Percentiles rank a stretch among this genome's conserved stretches.
phyloP scores from a whole-genome alignment of 208 protist genomes.

The Tritrichomonas foetus region DNA sequence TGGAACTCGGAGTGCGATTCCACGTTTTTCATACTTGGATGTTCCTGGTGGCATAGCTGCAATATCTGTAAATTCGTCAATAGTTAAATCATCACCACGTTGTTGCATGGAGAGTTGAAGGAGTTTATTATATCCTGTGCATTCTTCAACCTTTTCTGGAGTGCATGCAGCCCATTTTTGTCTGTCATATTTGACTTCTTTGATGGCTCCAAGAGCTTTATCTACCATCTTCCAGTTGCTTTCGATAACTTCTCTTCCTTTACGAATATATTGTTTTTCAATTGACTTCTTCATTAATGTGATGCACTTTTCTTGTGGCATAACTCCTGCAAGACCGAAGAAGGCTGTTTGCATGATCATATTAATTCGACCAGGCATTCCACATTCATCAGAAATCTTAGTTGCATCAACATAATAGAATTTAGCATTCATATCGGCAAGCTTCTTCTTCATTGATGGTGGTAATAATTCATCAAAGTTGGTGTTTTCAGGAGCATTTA shows the following conservation, averaged over 20 bases:
- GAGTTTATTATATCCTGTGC: background rate
- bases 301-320: background rate
- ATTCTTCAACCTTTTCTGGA: background rate
- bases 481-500: conserved; percentile 56
- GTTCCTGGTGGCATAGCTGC: conserved; percentile 51
- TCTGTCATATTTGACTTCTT: background rate
- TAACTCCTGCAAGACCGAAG: background rate
- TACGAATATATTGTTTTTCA: background rate
- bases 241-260: background rate
- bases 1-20: background rate
- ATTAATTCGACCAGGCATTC: background rate
- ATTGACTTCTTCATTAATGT: background rate
- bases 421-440: conserved; percentile 39
- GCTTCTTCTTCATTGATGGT: conserved; percentile 48
- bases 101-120: background rate
- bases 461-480: conserved; percentile 58
- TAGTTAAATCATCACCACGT: background rate
- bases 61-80: background rate
- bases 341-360: background rate
- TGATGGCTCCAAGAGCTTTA: background rate
- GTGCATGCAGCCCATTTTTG: background rate
- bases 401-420: background rate
- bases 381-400: background rate
- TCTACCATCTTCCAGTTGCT: background rate
- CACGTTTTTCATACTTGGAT: background rate